Conservation (phyloP, 2,329 filamentous ascomycete genomes). For the Penicillium expansum region DNA sequence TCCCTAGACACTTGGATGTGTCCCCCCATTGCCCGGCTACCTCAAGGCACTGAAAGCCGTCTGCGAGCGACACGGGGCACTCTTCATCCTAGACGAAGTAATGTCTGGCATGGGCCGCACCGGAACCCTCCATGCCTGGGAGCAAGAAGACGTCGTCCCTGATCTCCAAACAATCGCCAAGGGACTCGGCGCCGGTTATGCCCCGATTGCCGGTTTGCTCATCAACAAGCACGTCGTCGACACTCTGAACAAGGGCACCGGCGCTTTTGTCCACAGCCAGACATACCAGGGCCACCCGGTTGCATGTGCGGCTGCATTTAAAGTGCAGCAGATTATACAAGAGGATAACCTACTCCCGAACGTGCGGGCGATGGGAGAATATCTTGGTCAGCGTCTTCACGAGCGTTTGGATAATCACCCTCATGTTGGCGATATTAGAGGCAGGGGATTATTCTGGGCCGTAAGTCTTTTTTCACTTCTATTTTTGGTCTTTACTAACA, state of each 20-base stretch:
- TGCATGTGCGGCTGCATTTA: slow-evolving; percentile 51
- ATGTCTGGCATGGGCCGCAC: slow-evolving; percentile 59
- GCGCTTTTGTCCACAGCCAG: slow-evolving; percentile 54
- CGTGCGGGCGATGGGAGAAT: slow-evolving; percentile 30
- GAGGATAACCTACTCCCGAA: slow-evolving; percentile 51
- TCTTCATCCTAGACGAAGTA: slow-evolving; percentile 49
- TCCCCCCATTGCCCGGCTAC: slow-evolving; percentile 54
- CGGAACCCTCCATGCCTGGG: slow-evolving; percentile 56
- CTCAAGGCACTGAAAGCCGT: slow-evolving; percentile 53
- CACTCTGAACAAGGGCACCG: slow-evolving; percentile 43
- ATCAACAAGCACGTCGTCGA: slow-evolving; percentile 49
- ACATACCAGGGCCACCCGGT: slow-evolving; percentile 58
- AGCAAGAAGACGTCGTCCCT: slow-evolving; percentile 53
- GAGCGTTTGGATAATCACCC: slow-evolving; percentile 43
- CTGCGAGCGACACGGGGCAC: slow-evolving; percentile 55
- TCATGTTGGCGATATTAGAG: slow-evolving; percentile 55
- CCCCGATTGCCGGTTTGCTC: slow-evolving; percentile 54
- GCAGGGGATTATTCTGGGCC: slow-evolving; percentile 55
- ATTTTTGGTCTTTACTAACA: slow-evolving; percentile 3
- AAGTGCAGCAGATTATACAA: slow-evolving; percentile 53
- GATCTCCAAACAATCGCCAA: slow-evolving; percentile 60
- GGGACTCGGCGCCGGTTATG: slow-evolving; percentile 54
- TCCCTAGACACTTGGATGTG: slow-evolving; percentile 48
- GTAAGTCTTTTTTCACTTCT: slow-evolving; percentile 36
- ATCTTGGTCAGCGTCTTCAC: slow-evolving; percentile 40